Conservation (phyloP, 2,329 filamentous ascomycete genomes). For the Iodosphaeria phyllophila region DNA sequence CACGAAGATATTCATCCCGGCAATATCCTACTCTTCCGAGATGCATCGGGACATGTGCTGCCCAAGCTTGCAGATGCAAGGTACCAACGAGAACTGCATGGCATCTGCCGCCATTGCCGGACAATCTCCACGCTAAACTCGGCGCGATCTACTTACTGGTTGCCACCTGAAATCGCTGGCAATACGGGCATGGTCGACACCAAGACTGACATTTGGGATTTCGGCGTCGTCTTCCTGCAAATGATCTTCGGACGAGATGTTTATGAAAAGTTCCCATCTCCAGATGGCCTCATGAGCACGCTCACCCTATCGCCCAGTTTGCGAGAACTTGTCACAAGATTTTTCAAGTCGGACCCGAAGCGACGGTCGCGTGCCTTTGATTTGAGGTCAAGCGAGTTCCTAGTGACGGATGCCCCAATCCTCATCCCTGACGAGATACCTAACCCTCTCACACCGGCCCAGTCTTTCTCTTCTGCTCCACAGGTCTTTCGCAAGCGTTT, state of each 20-base stretch:
- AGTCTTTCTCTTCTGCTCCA: conserved; percentile 21
- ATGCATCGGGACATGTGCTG: conserved; percentile 46
- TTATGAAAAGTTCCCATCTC: conserved; percentile 60
- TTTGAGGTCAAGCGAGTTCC: conserved; percentile 43
- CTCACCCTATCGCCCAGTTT: conserved; percentile 56
- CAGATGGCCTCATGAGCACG: conserved; percentile 51
- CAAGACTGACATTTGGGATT: conserved; percentile 89
- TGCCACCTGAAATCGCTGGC: conserved; percentile 56
- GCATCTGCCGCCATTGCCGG: conserved; percentile 33
- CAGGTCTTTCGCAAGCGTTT: conserved; percentile 29
- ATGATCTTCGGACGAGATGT: conserved; percentile 82
- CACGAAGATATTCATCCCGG: conserved; percentile 69
- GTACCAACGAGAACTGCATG: conserved; percentile 50
- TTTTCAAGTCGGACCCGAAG: conserved; percentile 72
- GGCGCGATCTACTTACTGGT: conserved; percentile 65
- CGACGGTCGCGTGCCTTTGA: conserved; percentile 73
- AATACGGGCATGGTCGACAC: conserved; percentile 42
- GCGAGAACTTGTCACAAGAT: conserved; percentile 61
- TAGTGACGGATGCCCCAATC: conserved; percentile 45
- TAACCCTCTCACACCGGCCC: too few relatives aligned
- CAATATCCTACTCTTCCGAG: conserved; percentile 63
- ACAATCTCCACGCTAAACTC: conserved; percentile 33
- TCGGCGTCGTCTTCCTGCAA: conserved; percentile 79
- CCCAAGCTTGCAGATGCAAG: conserved; percentile 59
- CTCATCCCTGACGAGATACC: conserved; percentile 25